Evolutionary conservation across 192 early-diverging fungal species (phyloP), one percentile per base, ranked within the genome.

Genomic region (Umbelopsis sp.): DNA sequence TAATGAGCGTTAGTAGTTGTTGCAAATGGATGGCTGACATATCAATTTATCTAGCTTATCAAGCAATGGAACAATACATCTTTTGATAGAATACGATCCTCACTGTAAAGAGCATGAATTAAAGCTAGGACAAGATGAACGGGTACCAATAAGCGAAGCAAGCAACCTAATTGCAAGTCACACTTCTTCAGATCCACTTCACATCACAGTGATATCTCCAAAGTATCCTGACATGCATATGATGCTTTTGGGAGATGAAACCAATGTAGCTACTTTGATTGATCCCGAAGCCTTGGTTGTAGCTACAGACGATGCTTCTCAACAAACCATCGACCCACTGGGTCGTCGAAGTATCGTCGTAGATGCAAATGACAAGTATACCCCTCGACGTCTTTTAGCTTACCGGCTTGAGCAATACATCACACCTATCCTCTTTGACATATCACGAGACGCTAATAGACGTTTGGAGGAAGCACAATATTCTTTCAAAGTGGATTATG

Each of bases 401-500:
- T 30, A 61, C 33, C 55, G 25, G 11, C 55, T 61, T 12, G 55
- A 61, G 27, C 55, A 61, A 35, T 35, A 61, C 30, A 35, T 61
- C 16, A 61, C 55, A 3, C 55, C 55, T 35, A 37, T 61, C 2
- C 16, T 61, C 7, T 61, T 61, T 4, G 55, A 61, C 55, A 61
- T 61, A 35, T 25, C 55, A 35, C 55, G 55, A 8, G 55, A 73
- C n/a, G 55, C 55, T 7, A n/a, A 18, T 25, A 61, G 33, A 16
- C 25, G 27, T 33, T 84, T 98, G 49, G 94, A 96, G 50, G 95
- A 98, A 80, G 89, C 95, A 18, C 86, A 89, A 20, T 98, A 98
- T 76, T 92, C 95, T 80, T 95, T 94, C 85, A 98, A 98, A 80
- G 96, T 98, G 21, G 91, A 95, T 48, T 98, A 96, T 86, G 96